phyloP scores from a whole-genome alignment of 257 asterid species.

The Jasminum sambac region DNA sequence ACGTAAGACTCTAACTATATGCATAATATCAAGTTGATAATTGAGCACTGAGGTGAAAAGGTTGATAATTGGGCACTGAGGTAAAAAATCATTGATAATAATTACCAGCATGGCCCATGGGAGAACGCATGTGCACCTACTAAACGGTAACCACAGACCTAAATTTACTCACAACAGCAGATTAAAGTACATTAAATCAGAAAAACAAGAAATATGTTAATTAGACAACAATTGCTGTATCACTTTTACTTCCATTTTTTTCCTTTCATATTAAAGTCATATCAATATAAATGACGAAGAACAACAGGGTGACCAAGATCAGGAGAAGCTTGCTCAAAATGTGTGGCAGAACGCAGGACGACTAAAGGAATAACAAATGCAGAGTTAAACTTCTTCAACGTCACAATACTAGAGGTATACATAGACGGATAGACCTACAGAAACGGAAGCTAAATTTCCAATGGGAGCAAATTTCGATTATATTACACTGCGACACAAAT shows the following conservation, averaged over 20 bases:
- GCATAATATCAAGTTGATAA: no score
- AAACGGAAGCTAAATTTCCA: conserved; percentile 17
- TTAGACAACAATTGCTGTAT: background rate
- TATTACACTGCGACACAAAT: background rate
- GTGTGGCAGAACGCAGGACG: background rate
- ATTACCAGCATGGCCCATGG: conserved; percentile 3
- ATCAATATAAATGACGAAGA: background rate
- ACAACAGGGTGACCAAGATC: background rate
- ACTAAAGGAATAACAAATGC: background rate
- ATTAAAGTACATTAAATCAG: background rate
- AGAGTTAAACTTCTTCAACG: conserved; percentile 20
- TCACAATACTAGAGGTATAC: conserved; percentile 15
- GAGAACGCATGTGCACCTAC: background rate
- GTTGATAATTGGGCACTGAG: no score
- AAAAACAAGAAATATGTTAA: background rate
- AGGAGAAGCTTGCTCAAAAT: conserved; percentile 22
- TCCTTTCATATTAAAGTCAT: background rate
- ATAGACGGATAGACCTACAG: background rate
- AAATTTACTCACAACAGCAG: background rate
- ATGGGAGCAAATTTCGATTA: background rate
- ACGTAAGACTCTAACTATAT: no score
- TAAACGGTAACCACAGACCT: background rate
- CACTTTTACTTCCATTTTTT: background rate
- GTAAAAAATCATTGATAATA: background rate
- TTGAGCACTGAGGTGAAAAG: no score